These are phyloP conservation scores for Scenedesmus sp. DNA, from an alignment of 163 green algal genomes.

Conservation along the genomic window DNA sequence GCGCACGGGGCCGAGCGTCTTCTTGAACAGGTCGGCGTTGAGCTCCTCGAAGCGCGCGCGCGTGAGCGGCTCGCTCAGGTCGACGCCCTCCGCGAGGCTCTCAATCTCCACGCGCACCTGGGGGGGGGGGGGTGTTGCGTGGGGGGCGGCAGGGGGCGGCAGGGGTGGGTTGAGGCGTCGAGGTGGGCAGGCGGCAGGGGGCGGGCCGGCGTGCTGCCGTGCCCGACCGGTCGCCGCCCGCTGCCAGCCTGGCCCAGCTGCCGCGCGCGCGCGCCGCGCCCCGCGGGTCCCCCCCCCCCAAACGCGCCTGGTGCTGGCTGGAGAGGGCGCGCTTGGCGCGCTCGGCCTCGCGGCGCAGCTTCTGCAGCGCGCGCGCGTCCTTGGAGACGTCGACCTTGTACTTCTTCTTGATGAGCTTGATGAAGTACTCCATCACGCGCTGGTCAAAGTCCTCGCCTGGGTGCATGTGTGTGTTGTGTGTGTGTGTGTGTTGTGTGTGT, in stretches of 20 bases:
- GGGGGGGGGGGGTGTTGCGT: no score
- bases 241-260: no score
- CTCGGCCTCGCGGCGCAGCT: constrained; percentile 97
- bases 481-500: no score
- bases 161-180: no score
- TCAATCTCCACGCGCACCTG: constrained; percentile 91
- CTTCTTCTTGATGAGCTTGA: constrained; percentile 97
- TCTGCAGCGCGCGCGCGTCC: constrained; percentile 91
- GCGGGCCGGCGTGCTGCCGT: constrained; percentile 55
- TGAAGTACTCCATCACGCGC: constrained; percentile 99
- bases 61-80: constrained; percentile 91
- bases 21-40: constrained; percentile 98
- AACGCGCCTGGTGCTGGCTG: constrained; percentile 86
- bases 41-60: constrained; percentile 99
- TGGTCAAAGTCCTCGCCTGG: constrained; percentile 96
- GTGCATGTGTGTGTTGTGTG: neutral
- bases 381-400: constrained; percentile 93
- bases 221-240: no score
- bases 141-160: constrained; percentile 66
- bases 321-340: constrained; percentile 97
- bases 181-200: constrained; percentile 47
- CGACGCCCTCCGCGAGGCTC: constrained; percentile 85
- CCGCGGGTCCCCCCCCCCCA: no score
- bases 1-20: constrained; percentile 97
- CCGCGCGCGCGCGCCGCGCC: no score